phyloP scores from a whole-genome alignment of 108 stramenopile species.

The Licmophora abbreviata region DNA sequence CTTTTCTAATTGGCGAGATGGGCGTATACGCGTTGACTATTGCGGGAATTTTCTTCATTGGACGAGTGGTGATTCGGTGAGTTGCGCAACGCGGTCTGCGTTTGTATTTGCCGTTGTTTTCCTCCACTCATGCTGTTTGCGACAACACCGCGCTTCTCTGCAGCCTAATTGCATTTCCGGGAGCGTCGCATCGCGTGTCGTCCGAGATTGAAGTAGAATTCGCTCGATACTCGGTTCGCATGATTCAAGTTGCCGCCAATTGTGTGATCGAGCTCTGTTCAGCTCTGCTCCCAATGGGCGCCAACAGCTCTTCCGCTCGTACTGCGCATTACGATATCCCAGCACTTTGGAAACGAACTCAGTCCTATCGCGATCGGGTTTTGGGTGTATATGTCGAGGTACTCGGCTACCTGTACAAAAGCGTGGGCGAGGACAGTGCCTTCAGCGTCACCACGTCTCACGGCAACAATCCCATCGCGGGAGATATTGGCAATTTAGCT shows the following conservation, averaged over 20 bases:
- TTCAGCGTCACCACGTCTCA: conserved; percentile 8
- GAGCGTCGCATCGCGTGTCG: conserved; percentile 52
- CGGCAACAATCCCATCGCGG: conserved; percentile 64
- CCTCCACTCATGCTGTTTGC: neutral
- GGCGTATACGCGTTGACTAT: conserved; percentile 44
- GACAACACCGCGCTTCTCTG: neutral
- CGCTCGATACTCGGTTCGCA: conserved; percentile 64
- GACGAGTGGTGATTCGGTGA: conserved; percentile 49
- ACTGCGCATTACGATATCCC: conserved; percentile 23
- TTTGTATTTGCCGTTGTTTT: neutral
- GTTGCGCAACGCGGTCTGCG: neutral
- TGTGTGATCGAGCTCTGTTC: conserved; percentile 39
- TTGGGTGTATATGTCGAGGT: conserved; percentile 63
- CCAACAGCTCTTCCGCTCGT: neutral
- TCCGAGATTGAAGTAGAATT: conserved; percentile 78
- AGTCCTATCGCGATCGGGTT: conserved; percentile 58
- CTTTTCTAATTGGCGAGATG: conserved; percentile 50
- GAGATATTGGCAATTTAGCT: conserved; percentile 70
- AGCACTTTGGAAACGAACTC: conserved; percentile 45
- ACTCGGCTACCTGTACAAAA: conserved; percentile 36
- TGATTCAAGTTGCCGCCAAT: conserved; percentile 40
- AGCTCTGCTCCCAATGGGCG: neutral
- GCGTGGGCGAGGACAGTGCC: conserved; percentile 8
- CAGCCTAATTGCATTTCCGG: conserved; percentile 74
- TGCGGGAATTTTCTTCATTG: conserved; percentile 23